phyloP scores from a whole-genome alignment of 2,329 filamentous ascomycete genomes.

The Colletotrichum nymphaeae region DNA sequence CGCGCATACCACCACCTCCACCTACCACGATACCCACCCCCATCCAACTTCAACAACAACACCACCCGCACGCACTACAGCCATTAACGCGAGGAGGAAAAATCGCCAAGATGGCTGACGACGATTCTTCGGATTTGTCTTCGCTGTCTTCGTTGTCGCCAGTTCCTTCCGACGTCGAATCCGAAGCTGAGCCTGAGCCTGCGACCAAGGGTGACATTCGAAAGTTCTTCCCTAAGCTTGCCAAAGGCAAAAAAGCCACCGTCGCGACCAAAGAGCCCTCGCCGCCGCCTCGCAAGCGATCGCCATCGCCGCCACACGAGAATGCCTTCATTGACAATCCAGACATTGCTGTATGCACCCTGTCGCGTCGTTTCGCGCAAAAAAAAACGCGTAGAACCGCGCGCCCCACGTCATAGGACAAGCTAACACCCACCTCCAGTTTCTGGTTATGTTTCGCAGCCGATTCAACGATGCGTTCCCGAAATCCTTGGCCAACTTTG shows the following conservation, averaged over 20 bases:
- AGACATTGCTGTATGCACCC: constrained; percentile 85
- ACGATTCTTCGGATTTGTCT: constrained; percentile 73
- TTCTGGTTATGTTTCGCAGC: constrained; percentile 97
- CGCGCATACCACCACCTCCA: constrained; percentile 37
- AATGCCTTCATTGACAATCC: constrained; percentile 90
- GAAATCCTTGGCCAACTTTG: constrained; percentile 87
- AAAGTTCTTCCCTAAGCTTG: constrained; percentile 74
- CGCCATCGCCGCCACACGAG: constrained; percentile 90
- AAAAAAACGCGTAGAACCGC: constrained; percentile 65
- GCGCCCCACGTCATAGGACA: constrained; percentile 49
- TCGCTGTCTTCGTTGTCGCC: constrained; percentile 63
- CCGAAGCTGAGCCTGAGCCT: constrained; percentile 66
- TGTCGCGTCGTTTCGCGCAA: constrained; percentile 51
- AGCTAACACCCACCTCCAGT: constrained; percentile 67
- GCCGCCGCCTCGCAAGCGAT: constrained; percentile 80
- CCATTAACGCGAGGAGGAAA: constrained; percentile 12
- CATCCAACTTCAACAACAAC: constrained; percentile 1
- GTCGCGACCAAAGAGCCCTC: constrained; percentile 66
- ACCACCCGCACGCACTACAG: constrained; percentile 3
- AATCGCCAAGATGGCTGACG: constrained; percentile 65
- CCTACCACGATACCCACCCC: constrained; percentile 42
- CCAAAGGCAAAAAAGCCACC: constrained; percentile 53
- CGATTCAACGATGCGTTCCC: constrained; percentile 92
- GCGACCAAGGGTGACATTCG: constrained; percentile 63
- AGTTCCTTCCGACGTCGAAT: constrained; percentile 56